phyloP scores from a whole-genome alignment of 129 eudicot genomes.

The Oenanthe sinensis region DNA sequence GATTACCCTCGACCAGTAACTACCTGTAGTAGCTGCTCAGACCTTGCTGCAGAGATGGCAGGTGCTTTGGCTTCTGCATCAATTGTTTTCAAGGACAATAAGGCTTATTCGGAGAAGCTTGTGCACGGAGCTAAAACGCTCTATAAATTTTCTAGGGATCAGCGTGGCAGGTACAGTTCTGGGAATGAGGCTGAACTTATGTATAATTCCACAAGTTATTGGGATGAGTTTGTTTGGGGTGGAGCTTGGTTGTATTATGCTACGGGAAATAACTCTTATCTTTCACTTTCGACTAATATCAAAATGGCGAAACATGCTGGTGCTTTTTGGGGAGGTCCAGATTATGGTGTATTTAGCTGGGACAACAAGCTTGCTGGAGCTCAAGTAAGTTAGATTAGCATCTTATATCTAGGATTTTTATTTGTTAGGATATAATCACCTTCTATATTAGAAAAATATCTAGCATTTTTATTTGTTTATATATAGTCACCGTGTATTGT shows the following conservation, averaged over 20 bases:
- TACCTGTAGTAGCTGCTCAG: conserved; percentile 63
- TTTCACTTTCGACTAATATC: conserved; percentile 67
- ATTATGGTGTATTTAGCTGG: conserved; percentile 91
- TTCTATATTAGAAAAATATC: neutral
- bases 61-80: conserved; percentile 97
- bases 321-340: conserved; percentile 94
- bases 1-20: conserved; percentile 70
- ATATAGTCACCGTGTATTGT: neutral
- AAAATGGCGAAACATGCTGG: conserved; percentile 85
- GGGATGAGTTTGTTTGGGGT: conserved; percentile 96
- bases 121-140: conserved; percentile 91
- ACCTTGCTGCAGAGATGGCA: conserved; percentile 97
- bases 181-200: conserved; percentile 56
- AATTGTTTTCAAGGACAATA: conserved; percentile 88
- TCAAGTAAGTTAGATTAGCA: conserved; percentile 48
- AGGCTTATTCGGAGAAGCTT: conserved; percentile 79
- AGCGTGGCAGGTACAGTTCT: conserved; percentile 66
- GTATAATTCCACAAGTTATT: conserved; percentile 75
- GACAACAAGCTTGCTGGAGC: conserved; percentile 95
- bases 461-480: neutral
- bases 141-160: conserved; percentile 62
- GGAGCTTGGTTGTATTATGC: conserved; percentile 93
- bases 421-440: neutral
- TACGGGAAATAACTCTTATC: conserved; percentile 74
- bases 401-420: neutral